These are phyloP conservation scores for Ophiostoma sp. DNA, from an alignment of 2,329 filamentous ascomycete species.

Conservation along the genomic window DNA sequence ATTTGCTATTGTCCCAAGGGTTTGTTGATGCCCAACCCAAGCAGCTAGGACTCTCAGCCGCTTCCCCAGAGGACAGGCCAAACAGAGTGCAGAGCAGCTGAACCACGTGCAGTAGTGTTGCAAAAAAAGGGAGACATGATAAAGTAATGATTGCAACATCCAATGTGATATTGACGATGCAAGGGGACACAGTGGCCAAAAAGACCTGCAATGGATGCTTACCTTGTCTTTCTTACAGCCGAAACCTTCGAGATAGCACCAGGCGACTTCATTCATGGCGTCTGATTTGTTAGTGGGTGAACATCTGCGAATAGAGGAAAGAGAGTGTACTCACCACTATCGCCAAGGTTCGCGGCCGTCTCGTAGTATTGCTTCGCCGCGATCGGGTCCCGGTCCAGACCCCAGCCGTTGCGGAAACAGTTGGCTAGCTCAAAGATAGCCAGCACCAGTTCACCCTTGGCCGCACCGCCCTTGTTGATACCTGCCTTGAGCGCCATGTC, in stretches of 20 bases:
- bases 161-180: slow-evolving; percentile 7
- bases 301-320: background rate
- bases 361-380: slow-evolving; percentile 96
- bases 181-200: background rate
- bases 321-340: slow-evolving; percentile 62
- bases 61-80: background rate
- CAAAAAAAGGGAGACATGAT: background rate
- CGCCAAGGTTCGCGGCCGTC: slow-evolving; percentile 92
- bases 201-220: slow-evolving; percentile 40
- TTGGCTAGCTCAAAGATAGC: slow-evolving; percentile 95
- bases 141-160: background rate
- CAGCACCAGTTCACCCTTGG: slow-evolving; percentile 93
- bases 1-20: background rate
- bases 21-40: background rate
- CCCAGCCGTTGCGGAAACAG: slow-evolving; percentile 94
- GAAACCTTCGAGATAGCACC: slow-evolving; percentile 97
- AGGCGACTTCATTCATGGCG: slow-evolving; percentile 94
- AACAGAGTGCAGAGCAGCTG: background rate
- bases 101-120: background rate
- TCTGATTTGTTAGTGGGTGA: slow-evolving; percentile 51
- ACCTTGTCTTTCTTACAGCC: slow-evolving; percentile 99
- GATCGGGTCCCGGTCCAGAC: slow-evolving; percentile 78
- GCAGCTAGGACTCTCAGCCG: background rate
- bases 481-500: slow-evolving; percentile 80
- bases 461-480: slow-evolving; percentile 87